These are phyloP conservation scores for Termitomyces sp. DNA, from an alignment of 768 basidiomycete species.

Conservation along the genomic window DNA sequence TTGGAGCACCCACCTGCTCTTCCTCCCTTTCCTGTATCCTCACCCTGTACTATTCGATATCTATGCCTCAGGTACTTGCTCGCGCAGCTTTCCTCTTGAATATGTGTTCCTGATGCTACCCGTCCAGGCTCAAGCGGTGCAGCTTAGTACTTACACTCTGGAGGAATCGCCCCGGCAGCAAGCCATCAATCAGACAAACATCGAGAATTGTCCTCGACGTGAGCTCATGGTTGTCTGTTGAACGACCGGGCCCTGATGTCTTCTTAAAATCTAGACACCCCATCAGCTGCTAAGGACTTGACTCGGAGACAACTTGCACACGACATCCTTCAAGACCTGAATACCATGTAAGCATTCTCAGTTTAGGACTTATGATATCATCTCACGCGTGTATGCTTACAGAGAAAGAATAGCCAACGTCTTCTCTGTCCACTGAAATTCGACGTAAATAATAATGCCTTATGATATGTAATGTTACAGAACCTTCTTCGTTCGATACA, in stretches of 20 bases:
- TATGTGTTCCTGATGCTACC: not conserved
- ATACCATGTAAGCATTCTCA: conserved; percentile 26
- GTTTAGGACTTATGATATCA: not conserved
- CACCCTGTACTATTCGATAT: not conserved
- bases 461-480: not conserved
- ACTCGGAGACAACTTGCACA: conserved; percentile 18
- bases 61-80: conserved; percentile 14
- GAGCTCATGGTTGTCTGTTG: not conserved
- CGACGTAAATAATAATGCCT: not conserved
- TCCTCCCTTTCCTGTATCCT: not conserved
- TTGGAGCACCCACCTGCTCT: not conserved
- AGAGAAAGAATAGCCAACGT: conserved; percentile 35
- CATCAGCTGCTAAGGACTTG: conserved; percentile 5
- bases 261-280: not conserved
- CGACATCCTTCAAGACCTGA: conserved; percentile 30
- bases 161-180: conserved; percentile 8
- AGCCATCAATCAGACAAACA: not conserved
- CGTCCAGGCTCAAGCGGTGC: conserved; percentile 1
- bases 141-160: conserved; percentile 3
- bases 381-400: not conserved
- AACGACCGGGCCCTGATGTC: not conserved
- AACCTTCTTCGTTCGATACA: conserved; percentile 1
- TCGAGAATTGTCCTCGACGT: conserved; percentile 10
- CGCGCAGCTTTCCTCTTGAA: not conserved
- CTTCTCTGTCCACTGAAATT: conserved; percentile 22